Evolutionary conservation across 192 early-diverging fungal species (phyloP).

Genomic region (Coemansia sp.): DNA sequence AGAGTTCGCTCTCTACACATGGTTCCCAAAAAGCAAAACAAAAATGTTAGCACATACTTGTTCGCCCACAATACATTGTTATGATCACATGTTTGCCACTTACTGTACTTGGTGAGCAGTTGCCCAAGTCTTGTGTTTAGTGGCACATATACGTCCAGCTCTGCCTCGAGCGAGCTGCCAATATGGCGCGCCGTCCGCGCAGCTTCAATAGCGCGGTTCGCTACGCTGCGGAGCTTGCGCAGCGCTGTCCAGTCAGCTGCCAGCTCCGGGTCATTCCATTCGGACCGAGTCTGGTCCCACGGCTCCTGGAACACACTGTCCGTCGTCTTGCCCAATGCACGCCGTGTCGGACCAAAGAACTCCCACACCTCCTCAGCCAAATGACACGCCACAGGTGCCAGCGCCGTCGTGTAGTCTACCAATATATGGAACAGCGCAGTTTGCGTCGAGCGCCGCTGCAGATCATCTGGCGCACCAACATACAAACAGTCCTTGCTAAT

Average conservation of each 20-base stretch:
- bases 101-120: conserved; percentile 21
- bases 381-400: conserved; percentile 69
- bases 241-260: conserved; percentile 42
- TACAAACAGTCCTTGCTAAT: conserved; percentile 78
- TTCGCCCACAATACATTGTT: not conserved
- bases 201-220: conserved; percentile 49
- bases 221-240: conserved; percentile 33
- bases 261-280: conserved; percentile 33
- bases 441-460: conserved; percentile 62
- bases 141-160: conserved; percentile 39
- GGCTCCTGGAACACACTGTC: conserved; percentile 61
- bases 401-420: conserved; percentile 58
- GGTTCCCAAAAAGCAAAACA: not conserved
- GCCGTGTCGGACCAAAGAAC: conserved; percentile 53
- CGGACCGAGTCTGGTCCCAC: conserved; percentile 55
- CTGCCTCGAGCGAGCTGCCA: conserved; percentile 53
- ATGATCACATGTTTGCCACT: not conserved
- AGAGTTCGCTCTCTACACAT: conserved; percentile 27
- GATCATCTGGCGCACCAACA: conserved; percentile 47
- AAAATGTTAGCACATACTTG: not conserved
- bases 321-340: conserved; percentile 38
- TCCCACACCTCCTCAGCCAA: conserved; percentile 76
- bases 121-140: conserved; percentile 24
- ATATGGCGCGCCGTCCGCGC: conserved; percentile 34
- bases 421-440: conserved; percentile 66